Evolutionary conservation across 441 rosid genomes (phyloP).

Genomic region (Brassica balearica): DNA sequence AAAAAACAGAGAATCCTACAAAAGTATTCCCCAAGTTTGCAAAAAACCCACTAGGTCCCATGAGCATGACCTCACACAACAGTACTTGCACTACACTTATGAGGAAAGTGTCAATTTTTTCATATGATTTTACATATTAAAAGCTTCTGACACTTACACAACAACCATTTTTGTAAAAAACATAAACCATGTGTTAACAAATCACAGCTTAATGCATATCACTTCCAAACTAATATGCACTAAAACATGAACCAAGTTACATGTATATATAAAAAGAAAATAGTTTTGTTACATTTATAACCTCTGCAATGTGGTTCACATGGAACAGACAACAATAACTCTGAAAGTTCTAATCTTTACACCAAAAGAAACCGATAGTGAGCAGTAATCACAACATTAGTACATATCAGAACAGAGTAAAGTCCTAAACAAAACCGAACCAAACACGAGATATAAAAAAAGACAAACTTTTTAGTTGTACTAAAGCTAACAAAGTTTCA

Average conservation of each 20-base stretch:
- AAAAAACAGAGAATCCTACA: conserved; percentile 51
- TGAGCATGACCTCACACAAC: conserved; percentile 55
- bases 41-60: conserved; percentile 55
- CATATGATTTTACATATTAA: conserved; percentile 32
- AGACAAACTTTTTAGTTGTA: conserved; percentile 2
- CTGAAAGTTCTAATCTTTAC: conserved; percentile 21
- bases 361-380: conserved; percentile 27
- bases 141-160: conserved; percentile 33
- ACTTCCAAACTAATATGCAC: conserved; percentile 10
- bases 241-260: no score
- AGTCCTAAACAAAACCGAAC: conserved; percentile 18
- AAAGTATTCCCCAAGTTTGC: conserved; percentile 36
- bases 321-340: conserved; percentile 29
- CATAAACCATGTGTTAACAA: conserved; percentile 6
- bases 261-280: conserved; percentile 1
- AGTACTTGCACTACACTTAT: conserved; percentile 47
- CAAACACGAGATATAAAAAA: neutral
- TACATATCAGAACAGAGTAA: conserved; percentile 19
- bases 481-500: neutral
- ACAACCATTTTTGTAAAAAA: conserved; percentile 25
- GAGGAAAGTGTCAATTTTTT: conserved; percentile 37
- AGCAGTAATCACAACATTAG: conserved; percentile 4
- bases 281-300: conserved; percentile 22
- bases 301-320: conserved; percentile 31
- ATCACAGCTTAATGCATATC: neutral